phyloP scores from a whole-genome alignment of 805 yeast genomes.

The Sugiyamaella americana region DNA sequence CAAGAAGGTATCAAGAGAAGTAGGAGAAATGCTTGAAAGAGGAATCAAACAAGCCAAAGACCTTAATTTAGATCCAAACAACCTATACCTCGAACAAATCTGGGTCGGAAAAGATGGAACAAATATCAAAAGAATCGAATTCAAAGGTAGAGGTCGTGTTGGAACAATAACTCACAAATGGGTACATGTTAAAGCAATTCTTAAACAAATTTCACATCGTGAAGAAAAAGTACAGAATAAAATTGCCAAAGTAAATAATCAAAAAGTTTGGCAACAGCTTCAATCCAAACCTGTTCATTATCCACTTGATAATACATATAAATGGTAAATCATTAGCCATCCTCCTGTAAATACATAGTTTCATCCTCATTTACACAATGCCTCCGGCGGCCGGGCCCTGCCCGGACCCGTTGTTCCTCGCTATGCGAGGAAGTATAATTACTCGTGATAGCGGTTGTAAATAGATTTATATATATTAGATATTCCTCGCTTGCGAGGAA shows the following conservation, averaged over 20 bases:
- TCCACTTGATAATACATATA: constrained; percentile 23
- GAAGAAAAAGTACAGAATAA: constrained; percentile 50
- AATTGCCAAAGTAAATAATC: constrained; percentile 38
- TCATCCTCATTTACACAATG: neutral
- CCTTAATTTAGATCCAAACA: constrained; percentile 53
- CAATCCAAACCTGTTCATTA: constrained; percentile 32
- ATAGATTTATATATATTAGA: too few relatives aligned
- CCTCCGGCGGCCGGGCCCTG: neutral
- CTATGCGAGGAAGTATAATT: neutral
- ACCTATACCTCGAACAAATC: constrained; percentile 65
- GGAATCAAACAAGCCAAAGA: constrained; percentile 65
- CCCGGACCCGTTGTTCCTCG: neutral
- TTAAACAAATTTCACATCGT: constrained; percentile 45
- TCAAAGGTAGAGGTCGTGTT: constrained; percentile 84
- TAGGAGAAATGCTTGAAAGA: constrained; percentile 64
- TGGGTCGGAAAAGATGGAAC: constrained; percentile 91
- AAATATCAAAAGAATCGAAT: constrained; percentile 64
- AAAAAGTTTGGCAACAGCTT: constrained; percentile 46
- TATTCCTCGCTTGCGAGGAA: too few relatives aligned
- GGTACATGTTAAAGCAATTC: constrained; percentile 73
- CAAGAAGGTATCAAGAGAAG: constrained; percentile 71
- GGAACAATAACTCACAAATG: constrained; percentile 73
- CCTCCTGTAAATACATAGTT: neutral
- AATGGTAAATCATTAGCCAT: constrained; percentile 28
- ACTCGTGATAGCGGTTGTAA: neutral